A percentile compares a stretch with the other conserved stretches of the same genome.
Evolutionary conservation across 345 rosid species (phyloP).

Genomic region (Durio zibethinus): DNA sequence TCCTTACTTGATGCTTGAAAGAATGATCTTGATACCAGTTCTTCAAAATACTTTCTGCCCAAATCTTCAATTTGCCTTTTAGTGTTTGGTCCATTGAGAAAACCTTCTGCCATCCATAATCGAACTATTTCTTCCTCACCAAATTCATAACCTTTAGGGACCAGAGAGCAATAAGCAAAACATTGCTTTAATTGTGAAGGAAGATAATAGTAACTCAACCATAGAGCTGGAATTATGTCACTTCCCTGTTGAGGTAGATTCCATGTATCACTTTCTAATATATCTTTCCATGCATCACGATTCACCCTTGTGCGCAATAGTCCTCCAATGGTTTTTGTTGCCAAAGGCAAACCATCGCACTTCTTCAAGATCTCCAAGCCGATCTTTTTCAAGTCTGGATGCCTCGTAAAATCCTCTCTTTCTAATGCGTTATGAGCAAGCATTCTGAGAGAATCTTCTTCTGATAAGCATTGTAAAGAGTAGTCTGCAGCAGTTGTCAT

Average conservation of each 20-base stretch:
- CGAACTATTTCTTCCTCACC: no score
- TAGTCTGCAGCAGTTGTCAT: no score
- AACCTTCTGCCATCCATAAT: constrained; percentile 33
- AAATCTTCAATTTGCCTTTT: background rate
- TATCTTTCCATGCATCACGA: background rate
- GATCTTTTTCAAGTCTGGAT: background rate
- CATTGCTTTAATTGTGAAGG: constrained; percentile 18
- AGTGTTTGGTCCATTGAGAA: background rate
- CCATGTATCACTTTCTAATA: constrained; percentile 8
- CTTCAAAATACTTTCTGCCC: background rate
- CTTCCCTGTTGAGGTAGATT: no score
- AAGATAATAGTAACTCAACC: constrained; percentile 21
- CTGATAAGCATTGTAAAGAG: background rate
- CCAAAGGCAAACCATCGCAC: constrained; percentile 11
- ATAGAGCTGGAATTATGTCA: background rate
- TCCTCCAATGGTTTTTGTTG: constrained; percentile 3
- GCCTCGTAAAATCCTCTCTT: background rate
- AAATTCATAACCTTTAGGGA: constrained; percentile 12
- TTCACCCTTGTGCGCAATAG: background rate
- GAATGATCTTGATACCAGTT: background rate
- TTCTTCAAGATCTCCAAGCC: constrained; percentile 2
- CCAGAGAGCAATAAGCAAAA: constrained; percentile 11
- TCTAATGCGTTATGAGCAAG: constrained; percentile 11
- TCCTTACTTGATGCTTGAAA: background rate
- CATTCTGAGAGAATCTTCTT: background rate